Base-by-base conservation (phyloP, 163 green algal species). In the Scenedesmus sp. region DNA sequence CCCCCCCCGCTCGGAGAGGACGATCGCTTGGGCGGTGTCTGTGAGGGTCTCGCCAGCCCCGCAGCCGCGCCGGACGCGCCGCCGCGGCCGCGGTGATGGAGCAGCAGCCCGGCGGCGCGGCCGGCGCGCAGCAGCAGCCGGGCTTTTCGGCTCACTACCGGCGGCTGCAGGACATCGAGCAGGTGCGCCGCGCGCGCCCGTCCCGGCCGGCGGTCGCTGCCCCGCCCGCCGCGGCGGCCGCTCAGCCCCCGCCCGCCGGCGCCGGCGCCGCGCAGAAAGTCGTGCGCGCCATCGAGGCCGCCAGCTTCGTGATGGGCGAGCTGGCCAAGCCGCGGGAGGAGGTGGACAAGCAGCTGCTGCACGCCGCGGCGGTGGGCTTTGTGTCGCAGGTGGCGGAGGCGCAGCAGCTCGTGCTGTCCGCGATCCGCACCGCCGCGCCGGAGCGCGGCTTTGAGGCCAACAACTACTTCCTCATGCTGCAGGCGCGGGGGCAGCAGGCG, bases 401-500 rank as follows among this genome's bases (percentile, higher is more conserved):
- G 29, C 71, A 80, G 47, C 42, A 72, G 58, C 45, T 72, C 11
- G 71, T 80, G 29, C 58, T 80, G 60, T 28, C 63, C 15, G 71
- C 71, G 4, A 54, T 71, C 22, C 34, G 63, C 18, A 39, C 58
- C 24, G 44, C 71, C 13, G 60, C 71, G 13, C 58, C 71, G n/a
- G 71, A 80, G 34, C 58, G 71, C 45, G 71, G 34, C 29, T 71
- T 80, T 63, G 71, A 72, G 47, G 58, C 71, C 33, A 80, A 80
- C 18, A 71, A 58, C 63, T 71, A 71, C 65, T 50, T 47, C 9
- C 4, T 17, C 33, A 74, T 74, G 65, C 28, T 74, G 48, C 45
- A 60, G 45, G 65, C 57, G 44, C 24, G 63, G 39, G 7, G 39
- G 7, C 39, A 47, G 39, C 39, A 47, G 39, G 7, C 10, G 7